Base-by-base conservation (phyloP, 257 asterid genomes). In the Nicotiana attenuata region DNA sequence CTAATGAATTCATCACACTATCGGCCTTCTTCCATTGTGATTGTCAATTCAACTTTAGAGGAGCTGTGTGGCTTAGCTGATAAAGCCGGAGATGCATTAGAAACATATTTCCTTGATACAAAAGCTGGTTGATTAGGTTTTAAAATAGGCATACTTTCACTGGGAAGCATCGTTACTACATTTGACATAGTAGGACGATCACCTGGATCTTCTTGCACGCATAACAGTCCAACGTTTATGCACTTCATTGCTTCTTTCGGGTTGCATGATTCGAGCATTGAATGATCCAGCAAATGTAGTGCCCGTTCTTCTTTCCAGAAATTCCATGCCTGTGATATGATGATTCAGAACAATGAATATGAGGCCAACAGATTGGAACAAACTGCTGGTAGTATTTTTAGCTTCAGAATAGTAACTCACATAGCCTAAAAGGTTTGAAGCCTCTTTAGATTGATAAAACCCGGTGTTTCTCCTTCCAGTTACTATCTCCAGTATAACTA, bases 141-240 rank as follows among this genome's bases (percentile, higher is more conserved):
- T 29, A 85, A 80, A 61, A 85, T 79, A 45, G 81, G 13, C 10
- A 73, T 35, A 22, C 66, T 55, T 64, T 81, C 87, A 60, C 66
- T 73, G 9, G 45, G 33, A 17, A 87, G 87, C 90, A 87, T 83
- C 53, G 4, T 16, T 3, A 87, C 28, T 6, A 87, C 87, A 29
- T 77, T 47, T 7, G 87, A 55, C 87, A 85, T 87, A 38, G 82
- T 33, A 16, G 88, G 90, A 31, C 90, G 84, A 78, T 87, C 82
- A 3, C 31, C 14, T 1, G 88, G 85, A 65, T 85, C 84, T 77
- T 85, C 88, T 50, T 85, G 84, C 19, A 87, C 88, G 17, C 90
- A 87, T 66, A 87, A 47, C 0, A 87, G 84, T 0, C 87, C 88
- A 17, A 87, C 61, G 56, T 83, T 77, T n/a, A 87, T 78, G 81